Evolutionary conservation across 169 alveolate species (phyloP).

Genomic region (Eimeria sp.): DNA sequence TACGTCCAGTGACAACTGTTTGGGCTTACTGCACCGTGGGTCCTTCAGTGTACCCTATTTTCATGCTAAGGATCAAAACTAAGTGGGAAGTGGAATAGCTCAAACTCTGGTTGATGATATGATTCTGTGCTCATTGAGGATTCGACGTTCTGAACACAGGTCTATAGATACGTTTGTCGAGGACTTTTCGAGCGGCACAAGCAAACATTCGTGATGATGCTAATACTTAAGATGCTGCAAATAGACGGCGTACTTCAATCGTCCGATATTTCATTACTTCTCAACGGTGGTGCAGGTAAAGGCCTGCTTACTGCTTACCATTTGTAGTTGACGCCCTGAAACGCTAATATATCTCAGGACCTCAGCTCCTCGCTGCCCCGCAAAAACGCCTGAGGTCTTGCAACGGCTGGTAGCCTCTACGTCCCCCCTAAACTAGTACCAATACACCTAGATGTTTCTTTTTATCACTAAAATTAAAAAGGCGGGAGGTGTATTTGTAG

Average conservation of each 20-base stretch:
- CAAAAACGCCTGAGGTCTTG: neutral
- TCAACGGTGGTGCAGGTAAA: slow-evolving; percentile 94
- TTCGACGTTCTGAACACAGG: slow-evolving; percentile 75
- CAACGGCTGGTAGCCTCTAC: neutral
- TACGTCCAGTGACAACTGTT: neutral
- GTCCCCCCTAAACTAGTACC: neutral
- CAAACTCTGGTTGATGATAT: neutral
- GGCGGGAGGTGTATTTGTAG: slow-evolving; percentile 68
- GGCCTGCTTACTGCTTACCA: neutral
- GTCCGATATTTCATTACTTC: slow-evolving; percentile 95
- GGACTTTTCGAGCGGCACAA: slow-evolving; percentile 98
- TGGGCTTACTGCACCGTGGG: neutral
- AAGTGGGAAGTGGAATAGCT: neutral
- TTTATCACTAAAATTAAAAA: neutral
- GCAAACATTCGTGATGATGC: slow-evolving; percentile 96
- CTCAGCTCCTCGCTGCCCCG: neutral
- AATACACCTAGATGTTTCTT: neutral
- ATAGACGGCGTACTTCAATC: slow-evolving; percentile 93
- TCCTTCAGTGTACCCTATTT: neutral
- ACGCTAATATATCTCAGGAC: neutral
- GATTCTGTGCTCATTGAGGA: slow-evolving; percentile 46
- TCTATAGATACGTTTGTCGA: slow-evolving; percentile 97
- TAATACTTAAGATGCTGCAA: slow-evolving; percentile 95
- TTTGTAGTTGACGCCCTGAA: neutral
- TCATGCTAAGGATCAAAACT: neutral